Conservation (phyloP, 2,329 filamentous ascomycete species). For the Fusarium liriodendri region DNA sequence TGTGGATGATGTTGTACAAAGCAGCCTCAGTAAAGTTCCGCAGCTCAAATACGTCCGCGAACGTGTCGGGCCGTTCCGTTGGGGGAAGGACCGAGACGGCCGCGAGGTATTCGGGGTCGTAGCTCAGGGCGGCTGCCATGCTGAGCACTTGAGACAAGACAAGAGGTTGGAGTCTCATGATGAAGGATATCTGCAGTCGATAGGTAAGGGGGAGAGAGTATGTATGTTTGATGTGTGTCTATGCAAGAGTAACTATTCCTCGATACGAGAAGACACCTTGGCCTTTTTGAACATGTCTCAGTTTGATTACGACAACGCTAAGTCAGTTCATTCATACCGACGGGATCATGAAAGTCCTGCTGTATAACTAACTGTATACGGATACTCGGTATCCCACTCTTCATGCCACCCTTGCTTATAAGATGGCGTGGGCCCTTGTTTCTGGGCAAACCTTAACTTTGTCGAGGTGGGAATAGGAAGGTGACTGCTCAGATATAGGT, state of each 20-base stretch:
- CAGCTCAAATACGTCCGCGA: constrained; percentile 13
- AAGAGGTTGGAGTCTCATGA: neutral
- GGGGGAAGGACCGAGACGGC: neutral
- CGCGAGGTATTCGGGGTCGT: constrained; percentile 15
- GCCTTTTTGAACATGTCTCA: neutral
- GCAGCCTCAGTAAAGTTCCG: constrained; percentile 2
- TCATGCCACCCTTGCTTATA: neutral
- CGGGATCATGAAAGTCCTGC: neutral
- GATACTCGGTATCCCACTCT: neutral
- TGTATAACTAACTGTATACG: neutral
- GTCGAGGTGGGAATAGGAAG: neutral
- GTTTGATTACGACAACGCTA: too few species aligned
- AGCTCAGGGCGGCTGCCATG: constrained; percentile 8
- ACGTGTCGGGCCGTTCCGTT: neutral
- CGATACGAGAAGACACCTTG: neutral
- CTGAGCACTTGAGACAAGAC: neutral
- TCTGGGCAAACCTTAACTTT: neutral
- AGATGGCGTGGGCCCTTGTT: neutral
- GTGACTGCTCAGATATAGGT: neutral
- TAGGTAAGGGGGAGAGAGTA: neutral
- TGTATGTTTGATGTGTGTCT: neutral
- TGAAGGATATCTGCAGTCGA: neutral
- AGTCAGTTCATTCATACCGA: neutral
- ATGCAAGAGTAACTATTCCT: neutral
- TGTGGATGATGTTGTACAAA: neutral